Percentiles rank a stretch among this genome's conserved stretches.
These are phyloP conservation scores for Coemansia furcata DNA, from an alignment of 192 early-diverging fungal species.

Conservation along the genomic window DNA sequence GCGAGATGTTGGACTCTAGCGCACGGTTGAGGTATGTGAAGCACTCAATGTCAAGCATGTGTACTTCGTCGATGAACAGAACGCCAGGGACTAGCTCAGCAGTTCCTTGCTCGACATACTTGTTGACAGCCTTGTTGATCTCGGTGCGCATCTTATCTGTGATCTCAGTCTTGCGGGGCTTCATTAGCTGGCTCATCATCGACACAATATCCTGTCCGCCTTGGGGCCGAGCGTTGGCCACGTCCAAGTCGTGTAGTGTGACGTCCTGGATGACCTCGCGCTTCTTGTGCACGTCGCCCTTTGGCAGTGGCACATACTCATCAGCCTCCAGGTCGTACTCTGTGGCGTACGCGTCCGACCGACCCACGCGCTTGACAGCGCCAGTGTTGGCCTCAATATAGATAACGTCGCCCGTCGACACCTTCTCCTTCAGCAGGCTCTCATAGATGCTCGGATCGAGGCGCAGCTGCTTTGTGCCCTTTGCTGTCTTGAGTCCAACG, in stretches of 20 bases:
- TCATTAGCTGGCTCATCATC: slow-evolving; percentile 97
- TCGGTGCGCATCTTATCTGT: slow-evolving; percentile 97
- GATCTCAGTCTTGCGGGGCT: slow-evolving; percentile 99
- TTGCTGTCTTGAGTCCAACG: slow-evolving; percentile 96
- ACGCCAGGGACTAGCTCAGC: slow-evolving; percentile 98
- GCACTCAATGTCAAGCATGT: slow-evolving; percentile 99
- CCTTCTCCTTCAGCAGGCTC: slow-evolving; percentile 95
- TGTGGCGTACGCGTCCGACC: slow-evolving; percentile 97
- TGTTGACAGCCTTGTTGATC: slow-evolving; percentile 99
- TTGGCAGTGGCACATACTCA: slow-evolving; percentile 95
- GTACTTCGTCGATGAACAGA: slow-evolving; percentile 98
- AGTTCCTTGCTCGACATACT: slow-evolving; percentile 96
- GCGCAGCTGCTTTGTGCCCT: slow-evolving; percentile 97
- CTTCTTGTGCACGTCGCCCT: slow-evolving; percentile 99
- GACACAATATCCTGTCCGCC: slow-evolving; percentile 98
- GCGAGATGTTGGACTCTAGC: slow-evolving; percentile 90
- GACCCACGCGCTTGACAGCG: slow-evolving; percentile 96
- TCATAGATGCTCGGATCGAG: slow-evolving; percentile 98
- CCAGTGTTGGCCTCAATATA: slow-evolving; percentile 98
- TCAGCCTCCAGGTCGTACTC: slow-evolving; percentile 99
- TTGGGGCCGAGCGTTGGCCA: slow-evolving; percentile 94
- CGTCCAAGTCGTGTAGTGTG: slow-evolving; percentile 95
- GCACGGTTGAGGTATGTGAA: slow-evolving; percentile 99
- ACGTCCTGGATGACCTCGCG: slow-evolving; percentile 99
- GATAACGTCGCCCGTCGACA: slow-evolving; percentile 94